Percentiles rank a stretch among this genome's conserved stretches.
Conservation (phyloP, 2,329 filamentous ascomycete genomes). For the Colletotrichum navitas region DNA sequence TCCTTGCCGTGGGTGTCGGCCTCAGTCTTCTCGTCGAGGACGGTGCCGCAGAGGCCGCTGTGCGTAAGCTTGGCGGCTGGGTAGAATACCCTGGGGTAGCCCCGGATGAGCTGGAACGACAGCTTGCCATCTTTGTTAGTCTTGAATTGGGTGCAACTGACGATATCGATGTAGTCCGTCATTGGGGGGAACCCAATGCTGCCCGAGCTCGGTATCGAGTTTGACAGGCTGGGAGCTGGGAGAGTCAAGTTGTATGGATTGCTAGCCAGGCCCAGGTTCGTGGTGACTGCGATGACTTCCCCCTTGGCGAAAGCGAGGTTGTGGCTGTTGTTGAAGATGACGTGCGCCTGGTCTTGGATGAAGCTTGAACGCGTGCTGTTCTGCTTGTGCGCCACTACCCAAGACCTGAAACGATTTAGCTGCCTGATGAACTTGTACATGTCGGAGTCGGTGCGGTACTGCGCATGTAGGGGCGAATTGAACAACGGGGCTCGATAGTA, state of each 20-base stretch:
- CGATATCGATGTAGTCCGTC: background rate
- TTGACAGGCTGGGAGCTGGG: background rate
- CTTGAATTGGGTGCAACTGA: background rate
- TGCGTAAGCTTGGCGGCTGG: background rate
- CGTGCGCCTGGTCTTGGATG: background rate
- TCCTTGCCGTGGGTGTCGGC: background rate
- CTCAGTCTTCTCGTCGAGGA: background rate
- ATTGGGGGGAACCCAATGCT: background rate
- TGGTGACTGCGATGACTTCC: background rate
- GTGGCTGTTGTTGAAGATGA: background rate
- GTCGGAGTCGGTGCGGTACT: background rate
- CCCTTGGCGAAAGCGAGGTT: background rate
- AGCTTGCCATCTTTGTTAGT: background rate
- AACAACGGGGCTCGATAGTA: slow-evolving; percentile 1
- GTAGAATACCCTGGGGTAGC: background rate
- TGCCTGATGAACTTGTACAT: background rate
- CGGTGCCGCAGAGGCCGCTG: background rate
- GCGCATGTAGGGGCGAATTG: background rate
- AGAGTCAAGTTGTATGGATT: background rate
- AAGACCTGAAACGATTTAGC: background rate
- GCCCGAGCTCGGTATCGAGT: background rate
- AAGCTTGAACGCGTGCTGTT: background rate
- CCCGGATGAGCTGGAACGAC: background rate
- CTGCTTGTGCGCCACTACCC: background rate
- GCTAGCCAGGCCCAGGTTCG: background rate